Conservation (phyloP, 2,329 filamentous ascomycete genomes). For the Cryphonectria carpinicola region DNA sequence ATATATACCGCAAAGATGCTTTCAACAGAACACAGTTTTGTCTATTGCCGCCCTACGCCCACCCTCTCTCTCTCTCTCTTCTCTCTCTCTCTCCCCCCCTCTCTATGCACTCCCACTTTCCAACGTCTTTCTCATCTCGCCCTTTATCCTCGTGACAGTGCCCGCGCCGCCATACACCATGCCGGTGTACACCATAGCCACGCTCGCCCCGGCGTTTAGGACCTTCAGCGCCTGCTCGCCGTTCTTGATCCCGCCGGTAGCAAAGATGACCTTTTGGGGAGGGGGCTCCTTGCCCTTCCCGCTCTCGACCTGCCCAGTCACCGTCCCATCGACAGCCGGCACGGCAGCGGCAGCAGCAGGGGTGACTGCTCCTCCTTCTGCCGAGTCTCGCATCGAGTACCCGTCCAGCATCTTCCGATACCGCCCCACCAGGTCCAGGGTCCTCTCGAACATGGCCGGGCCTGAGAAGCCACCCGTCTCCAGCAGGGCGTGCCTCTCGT, state of each 20-base stretch:
- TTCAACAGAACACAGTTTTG: constrained; percentile 13
- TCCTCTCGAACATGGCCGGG: constrained; percentile 83
- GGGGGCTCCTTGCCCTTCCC: constrained; percentile 31
- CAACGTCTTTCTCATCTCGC: constrained; percentile 58
- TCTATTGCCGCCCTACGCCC: constrained; percentile 12
- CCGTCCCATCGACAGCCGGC: constrained; percentile 39
- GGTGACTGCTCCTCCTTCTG: constrained; percentile 32
- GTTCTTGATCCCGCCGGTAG: constrained; percentile 89
- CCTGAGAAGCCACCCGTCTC: constrained; percentile 91
- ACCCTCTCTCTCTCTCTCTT: neutral
- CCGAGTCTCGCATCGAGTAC: constrained; percentile 44
- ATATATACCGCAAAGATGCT: neutral
- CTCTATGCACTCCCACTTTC: constrained; percentile 25
- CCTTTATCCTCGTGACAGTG: constrained; percentile 67
- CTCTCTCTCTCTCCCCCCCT: neutral
- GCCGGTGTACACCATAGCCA: constrained; percentile 89
- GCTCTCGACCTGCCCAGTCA: constrained; percentile 36
- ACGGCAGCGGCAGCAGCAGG: constrained; percentile 40
- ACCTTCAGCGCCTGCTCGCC: constrained; percentile 82
- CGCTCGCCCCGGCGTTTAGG: constrained; percentile 85
- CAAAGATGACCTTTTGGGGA: constrained; percentile 81
- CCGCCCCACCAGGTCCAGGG: constrained; percentile 74
- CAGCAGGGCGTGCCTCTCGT: constrained; percentile 69
- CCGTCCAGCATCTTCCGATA: constrained; percentile 74
- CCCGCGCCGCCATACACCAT: constrained; percentile 68